Percentiles rank a stretch among this genome's conserved stretches.
phyloP scores from a whole-genome alignment of 108 stramenopile species.

The Seminavis robusta region DNA sequence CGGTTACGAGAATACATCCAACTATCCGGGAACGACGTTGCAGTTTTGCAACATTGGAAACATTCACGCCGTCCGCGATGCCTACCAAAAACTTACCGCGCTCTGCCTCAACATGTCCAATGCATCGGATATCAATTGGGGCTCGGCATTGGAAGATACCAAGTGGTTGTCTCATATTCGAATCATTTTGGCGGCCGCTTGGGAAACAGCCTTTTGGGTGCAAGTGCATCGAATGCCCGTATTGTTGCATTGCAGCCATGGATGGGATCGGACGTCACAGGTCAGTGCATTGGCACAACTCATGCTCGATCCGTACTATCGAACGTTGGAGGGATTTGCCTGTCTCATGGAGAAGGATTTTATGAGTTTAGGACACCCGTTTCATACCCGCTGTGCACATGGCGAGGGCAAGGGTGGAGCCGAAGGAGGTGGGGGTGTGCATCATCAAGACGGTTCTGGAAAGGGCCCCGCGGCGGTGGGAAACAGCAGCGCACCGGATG shows the following conservation, averaged over 20 bases:
- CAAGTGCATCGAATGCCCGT: slow-evolving; percentile 86
- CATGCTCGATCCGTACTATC: slow-evolving; percentile 94
- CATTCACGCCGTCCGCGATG: slow-evolving; percentile 87
- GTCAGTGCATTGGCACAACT: slow-evolving; percentile 88
- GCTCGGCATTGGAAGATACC: slow-evolving; percentile 82
- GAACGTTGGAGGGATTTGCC: slow-evolving; percentile 92
- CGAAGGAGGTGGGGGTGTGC: slow-evolving; percentile 4
- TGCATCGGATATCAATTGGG: slow-evolving; percentile 58
- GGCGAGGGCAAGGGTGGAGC: slow-evolving; percentile 83
- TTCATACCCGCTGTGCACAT: slow-evolving; percentile 90
- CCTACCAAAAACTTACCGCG: slow-evolving; percentile 67
- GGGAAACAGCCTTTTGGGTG: slow-evolving; percentile 83
- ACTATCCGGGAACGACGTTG: slow-evolving; percentile 73
- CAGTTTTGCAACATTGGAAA: slow-evolving; percentile 86
- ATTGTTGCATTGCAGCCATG: slow-evolving; percentile 96
- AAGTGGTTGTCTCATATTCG: slow-evolving; percentile 91
- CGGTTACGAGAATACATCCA: slow-evolving; percentile 87
- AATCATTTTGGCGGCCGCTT: slow-evolving; percentile 81
- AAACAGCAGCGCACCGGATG: slow-evolving; percentile 27
- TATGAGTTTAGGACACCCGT: slow-evolving; percentile 96
- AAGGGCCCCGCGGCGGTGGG: slow-evolving; percentile 12
- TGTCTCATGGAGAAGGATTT: slow-evolving; percentile 97
- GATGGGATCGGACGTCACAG: slow-evolving; percentile 99
- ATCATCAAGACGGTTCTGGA: no score
- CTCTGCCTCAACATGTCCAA: slow-evolving; percentile 46